These are phyloP conservation scores for Vigna unguiculata DNA, from an alignment of 306 rosid species.

Conservation along the genomic window DNA sequence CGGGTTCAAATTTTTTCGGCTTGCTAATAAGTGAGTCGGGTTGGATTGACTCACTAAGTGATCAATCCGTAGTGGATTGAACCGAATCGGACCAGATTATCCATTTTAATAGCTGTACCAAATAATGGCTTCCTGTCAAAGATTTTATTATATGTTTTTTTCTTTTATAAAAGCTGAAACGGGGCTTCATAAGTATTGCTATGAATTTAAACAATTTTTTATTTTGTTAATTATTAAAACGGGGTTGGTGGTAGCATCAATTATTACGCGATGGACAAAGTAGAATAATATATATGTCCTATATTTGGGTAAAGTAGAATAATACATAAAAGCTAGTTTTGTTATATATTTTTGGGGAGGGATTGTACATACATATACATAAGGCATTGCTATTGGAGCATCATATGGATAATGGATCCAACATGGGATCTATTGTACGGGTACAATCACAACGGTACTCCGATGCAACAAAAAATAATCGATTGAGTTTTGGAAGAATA, in stretches of 20 bases:
- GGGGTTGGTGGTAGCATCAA: constrained; percentile 10
- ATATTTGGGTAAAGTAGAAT: neutral
- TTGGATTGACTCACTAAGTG: too few species aligned
- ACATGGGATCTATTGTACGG: constrained; percentile 33
- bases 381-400: constrained; percentile 9
- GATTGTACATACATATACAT: neutral
- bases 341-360: neutral
- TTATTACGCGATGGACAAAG: neutral
- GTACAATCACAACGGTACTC: constrained; percentile 28
- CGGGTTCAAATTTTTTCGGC: too few species aligned
- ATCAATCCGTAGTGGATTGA: too few species aligned
- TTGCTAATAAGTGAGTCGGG: too few species aligned
- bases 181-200: neutral
- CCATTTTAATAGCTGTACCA: too few species aligned
- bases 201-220: neutral
- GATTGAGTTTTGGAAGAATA: neutral
- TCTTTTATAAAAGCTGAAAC: too few species aligned
- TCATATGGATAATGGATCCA: constrained; percentile 29
- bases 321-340: neutral
- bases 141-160: too few species aligned
- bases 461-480: neutral
- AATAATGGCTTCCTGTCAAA: too few species aligned
- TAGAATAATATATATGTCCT: constrained; percentile 5
- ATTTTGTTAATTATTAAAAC: neutral
- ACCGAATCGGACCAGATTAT: too few species aligned